Conservation (phyloP, 768 basidiomycete genomes). For the Termitomyces sp. region DNA sequence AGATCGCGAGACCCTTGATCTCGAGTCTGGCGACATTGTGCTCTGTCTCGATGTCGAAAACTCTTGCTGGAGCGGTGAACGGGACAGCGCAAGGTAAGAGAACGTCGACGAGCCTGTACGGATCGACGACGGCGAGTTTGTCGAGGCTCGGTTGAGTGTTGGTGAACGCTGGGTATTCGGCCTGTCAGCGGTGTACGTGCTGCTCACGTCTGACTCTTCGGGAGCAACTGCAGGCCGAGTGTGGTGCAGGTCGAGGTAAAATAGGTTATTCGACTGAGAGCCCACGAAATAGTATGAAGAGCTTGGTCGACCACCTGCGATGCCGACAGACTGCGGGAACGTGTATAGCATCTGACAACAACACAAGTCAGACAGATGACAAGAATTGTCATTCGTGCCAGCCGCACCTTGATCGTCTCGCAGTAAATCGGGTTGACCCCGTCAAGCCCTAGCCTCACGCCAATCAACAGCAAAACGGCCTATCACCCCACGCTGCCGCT, state of each 20-base stretch:
- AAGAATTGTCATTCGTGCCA: too few species aligned
- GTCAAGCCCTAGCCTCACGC: conserved; percentile 86
- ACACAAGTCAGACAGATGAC: too few species aligned
- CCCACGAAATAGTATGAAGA: conserved; percentile 98
- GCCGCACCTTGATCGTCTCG: conserved; percentile 59
- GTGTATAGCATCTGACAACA: conserved; percentile 70
- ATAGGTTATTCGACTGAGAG: conserved; percentile 81
- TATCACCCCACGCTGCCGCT: conserved; percentile 65
- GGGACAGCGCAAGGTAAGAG: conserved; percentile 51
- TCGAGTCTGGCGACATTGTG: background rate
- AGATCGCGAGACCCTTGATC: conserved; percentile 5
- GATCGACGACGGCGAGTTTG: conserved; percentile 46
- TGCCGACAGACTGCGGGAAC: conserved; percentile 94
- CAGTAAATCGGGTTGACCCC: conserved; percentile 96
- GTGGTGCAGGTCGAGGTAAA: conserved; percentile 81
- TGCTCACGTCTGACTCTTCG: conserved; percentile 15
- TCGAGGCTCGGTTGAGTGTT: conserved; percentile 24
- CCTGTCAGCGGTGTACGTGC: conserved; percentile 16
- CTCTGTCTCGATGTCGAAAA: conserved; percentile 33
- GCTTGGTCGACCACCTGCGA: conserved; percentile 94
- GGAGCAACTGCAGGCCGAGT: conserved; percentile 75
- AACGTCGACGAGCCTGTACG: conserved; percentile 50
- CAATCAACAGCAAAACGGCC: conserved; percentile 86
- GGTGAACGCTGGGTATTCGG: conserved; percentile 10
- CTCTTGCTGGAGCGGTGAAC: conserved; percentile 61